These are phyloP conservation scores for Aspergillus sp. DNA, from an alignment of 2,329 filamentous ascomycete genomes.

Conservation along the genomic window DNA sequence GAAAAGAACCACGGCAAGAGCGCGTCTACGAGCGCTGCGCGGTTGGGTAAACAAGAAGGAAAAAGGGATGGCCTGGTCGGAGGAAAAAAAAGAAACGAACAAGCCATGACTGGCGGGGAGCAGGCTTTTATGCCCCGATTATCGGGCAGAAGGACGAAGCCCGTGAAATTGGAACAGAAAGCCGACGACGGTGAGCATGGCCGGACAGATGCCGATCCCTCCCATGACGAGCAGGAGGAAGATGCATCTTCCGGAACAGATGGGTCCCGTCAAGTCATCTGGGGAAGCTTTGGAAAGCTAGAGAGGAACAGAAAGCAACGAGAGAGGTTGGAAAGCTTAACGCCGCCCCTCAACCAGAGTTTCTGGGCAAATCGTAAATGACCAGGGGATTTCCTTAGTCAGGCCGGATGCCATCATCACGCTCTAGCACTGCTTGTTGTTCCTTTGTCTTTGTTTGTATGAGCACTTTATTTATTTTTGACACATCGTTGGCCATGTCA, in stretches of 20 bases:
- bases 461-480: no score
- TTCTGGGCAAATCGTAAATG: not conserved
- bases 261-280: not conserved
- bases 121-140: not conserved
- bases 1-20: not conserved
- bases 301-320: not conserved
- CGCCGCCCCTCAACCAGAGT: not conserved
- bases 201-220: conserved; percentile 5
- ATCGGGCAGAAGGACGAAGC: not conserved
- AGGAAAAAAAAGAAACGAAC: not conserved
- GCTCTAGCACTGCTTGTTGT: no score
- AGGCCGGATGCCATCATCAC: not conserved
- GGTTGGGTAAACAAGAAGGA: not conserved
- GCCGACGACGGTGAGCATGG: not conserved
- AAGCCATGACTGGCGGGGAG: not conserved
- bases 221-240: conserved; percentile 1
- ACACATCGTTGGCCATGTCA: no score
- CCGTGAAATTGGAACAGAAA: not conserved
- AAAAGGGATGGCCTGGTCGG: not conserved
- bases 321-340: not conserved
- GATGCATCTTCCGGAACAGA: not conserved
- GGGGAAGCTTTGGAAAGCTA: not conserved
- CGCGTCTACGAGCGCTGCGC: not conserved
- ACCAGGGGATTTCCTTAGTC: not conserved
- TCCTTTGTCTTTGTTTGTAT: no score